Evolutionary conservation across 2,329 filamentous ascomycete genomes (phyloP).

Genomic region (Colletotrichum brevisporum): DNA sequence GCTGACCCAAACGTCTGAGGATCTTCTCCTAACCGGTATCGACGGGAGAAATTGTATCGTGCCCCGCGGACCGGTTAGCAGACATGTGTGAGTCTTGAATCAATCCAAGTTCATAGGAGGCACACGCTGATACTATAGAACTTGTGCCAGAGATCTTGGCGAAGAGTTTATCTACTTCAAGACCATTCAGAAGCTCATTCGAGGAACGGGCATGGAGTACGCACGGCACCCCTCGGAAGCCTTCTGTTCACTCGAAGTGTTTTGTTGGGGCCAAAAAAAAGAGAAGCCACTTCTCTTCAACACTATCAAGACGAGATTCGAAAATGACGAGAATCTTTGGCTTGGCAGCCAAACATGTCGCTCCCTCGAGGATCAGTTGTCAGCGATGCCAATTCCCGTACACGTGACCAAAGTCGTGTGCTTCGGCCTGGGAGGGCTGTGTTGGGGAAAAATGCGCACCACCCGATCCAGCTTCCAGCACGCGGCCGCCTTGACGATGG

Average conservation of each 20-base stretch:
- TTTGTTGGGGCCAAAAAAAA: neutral
- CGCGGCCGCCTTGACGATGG: slow-evolving; percentile 2
- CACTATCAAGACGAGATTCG: neutral
- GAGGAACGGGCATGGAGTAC: neutral
- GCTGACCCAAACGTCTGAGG: neutral
- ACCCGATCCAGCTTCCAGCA: neutral
- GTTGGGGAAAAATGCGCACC: too few species aligned
- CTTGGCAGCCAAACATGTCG: neutral
- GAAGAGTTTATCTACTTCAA: neutral
- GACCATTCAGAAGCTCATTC: neutral
- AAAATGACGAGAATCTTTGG: neutral
- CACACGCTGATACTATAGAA: neutral
- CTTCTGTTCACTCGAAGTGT: neutral
- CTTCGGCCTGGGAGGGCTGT: slow-evolving; percentile 14
- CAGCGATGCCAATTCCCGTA: neutral
- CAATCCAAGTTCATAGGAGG: neutral
- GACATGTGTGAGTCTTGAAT: neutral
- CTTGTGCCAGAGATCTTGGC: neutral
- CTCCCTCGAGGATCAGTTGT: neutral
- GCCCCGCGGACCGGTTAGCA: neutral
- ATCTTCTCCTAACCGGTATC: neutral
- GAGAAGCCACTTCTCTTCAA: too few species aligned
- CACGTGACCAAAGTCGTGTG: slow-evolving; percentile 12
- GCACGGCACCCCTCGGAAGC: neutral
- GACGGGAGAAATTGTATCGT: neutral